Evolutionary conservation across 495 filamentous ascomycete genomes (phyloP).

Genomic region (Cenococcum geophilum): DNA sequence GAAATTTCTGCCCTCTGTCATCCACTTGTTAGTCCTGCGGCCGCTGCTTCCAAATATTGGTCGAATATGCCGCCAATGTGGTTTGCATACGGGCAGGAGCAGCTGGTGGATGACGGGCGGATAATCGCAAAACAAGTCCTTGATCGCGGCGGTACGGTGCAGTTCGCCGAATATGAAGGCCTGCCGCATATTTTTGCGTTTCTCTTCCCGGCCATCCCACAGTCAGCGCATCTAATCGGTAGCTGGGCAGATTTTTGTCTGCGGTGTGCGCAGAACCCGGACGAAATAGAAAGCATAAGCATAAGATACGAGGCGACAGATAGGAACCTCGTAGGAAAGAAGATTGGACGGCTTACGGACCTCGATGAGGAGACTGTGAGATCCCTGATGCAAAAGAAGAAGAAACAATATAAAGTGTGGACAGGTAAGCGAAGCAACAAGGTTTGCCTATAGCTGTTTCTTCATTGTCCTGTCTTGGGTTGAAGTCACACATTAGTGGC

Average conservation of each 20-base stretch:
- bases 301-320: constrained; percentile 1
- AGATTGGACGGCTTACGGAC: background rate
- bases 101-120: constrained; percentile 17
- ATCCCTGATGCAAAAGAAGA: background rate
- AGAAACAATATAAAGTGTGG: background rate
- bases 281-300: background rate
- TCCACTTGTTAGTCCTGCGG: constrained; percentile 17
- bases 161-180: constrained; percentile 19
- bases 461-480: too few relatives aligned
- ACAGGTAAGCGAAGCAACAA: background rate
- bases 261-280: background rate
- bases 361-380: background rate
- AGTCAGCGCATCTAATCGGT: constrained; percentile 2
- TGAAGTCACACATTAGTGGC: too few relatives aligned
- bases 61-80: constrained; percentile 22
- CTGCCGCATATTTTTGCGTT: constrained; percentile 19
- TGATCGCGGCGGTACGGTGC: constrained; percentile 6
- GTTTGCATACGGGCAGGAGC: constrained; percentile 22
- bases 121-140: constrained; percentile 10
- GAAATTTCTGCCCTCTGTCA: constrained; percentile 19
- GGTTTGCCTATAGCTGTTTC: background rate
- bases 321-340: background rate
- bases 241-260: background rate
- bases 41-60: constrained; percentile 9
- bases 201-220: background rate